Conservation (phyloP, 202 grass and related monocot genomes). For the Carex sylvatica region DNA sequence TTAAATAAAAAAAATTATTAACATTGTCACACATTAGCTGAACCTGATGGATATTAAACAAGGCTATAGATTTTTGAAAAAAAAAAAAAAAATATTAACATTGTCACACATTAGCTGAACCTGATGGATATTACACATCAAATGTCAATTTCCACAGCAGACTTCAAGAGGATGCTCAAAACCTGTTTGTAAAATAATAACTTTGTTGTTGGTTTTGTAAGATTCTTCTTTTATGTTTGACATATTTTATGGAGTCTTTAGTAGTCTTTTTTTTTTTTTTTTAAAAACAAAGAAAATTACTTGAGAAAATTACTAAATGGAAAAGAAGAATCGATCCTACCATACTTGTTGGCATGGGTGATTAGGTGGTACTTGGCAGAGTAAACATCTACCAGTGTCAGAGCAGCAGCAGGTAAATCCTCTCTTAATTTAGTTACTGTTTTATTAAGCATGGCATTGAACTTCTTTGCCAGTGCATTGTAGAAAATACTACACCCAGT, state of each 20-base stretch:
- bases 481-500: conserved; percentile 25
- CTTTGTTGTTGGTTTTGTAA: background rate
- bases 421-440: conserved; percentile 26
- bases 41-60: background rate
- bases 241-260: background rate
- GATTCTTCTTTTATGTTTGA: background rate
- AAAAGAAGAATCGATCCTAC: conserved; percentile 6
- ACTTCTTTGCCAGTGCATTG: conserved; percentile 29
- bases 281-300: background rate
- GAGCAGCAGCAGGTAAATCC: conserved; percentile 18
- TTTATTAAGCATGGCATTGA: conserved; percentile 36
- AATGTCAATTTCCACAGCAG: conserved; percentile 38
- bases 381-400: conserved; percentile 36
- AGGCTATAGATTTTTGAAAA: background rate
- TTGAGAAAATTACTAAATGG: background rate
- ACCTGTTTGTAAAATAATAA: conserved; percentile 20
- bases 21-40: background rate
- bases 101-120: background rate
- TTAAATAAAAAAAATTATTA: background rate
- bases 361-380: conserved; percentile 35
- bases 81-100: background rate
- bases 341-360: conserved; percentile 23
- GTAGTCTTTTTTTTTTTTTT: no score
- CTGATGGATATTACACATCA: conserved; percentile 1
- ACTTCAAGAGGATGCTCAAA: conserved; percentile 37